phyloP scores from a whole-genome alignment of 352 stramenopile genomes.

The Saprolegnia diclina region DNA sequence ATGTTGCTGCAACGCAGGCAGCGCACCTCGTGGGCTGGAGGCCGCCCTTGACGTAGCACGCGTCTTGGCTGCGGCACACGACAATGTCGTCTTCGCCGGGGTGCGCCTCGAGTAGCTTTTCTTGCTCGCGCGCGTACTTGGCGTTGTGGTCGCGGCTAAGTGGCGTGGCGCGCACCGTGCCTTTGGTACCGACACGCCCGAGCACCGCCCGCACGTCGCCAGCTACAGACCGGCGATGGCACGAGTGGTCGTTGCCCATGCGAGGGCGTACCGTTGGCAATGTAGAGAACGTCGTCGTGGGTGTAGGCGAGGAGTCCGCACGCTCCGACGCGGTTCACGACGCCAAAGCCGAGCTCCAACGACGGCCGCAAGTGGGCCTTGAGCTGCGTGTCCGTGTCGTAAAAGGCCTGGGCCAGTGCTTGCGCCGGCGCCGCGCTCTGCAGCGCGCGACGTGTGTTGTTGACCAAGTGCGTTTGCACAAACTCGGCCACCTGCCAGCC shows the following conservation, averaged over 20 bases:
- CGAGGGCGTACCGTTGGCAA: constrained; percentile 74
- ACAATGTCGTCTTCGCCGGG: constrained; percentile 85
- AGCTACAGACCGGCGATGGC: constrained; percentile 28
- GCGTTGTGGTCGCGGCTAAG: constrained; percentile 91
- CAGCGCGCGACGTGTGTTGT: constrained; percentile 62
- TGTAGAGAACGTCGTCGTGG: constrained; percentile 64
- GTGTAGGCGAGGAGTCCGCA: constrained; percentile 83
- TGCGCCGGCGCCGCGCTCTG: constrained; percentile 28
- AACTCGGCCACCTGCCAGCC: constrained; percentile 93
- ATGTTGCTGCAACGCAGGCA: not conserved
- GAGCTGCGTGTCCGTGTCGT: constrained; percentile 79
- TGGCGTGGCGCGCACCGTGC: constrained; percentile 46
- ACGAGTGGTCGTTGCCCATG: not conserved
- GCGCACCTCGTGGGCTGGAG: constrained; percentile 79
- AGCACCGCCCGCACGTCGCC: constrained; percentile 81
- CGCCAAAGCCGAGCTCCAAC: constrained; percentile 89
- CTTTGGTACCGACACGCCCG: constrained; percentile 38
- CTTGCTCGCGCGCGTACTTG: constrained; percentile 81
- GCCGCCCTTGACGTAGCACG: constrained; percentile 91
- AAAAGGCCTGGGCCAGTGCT: constrained; percentile 60
- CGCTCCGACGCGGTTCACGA: constrained; percentile 79
- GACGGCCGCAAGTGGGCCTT: constrained; percentile 69
- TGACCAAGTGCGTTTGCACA: constrained; percentile 62
- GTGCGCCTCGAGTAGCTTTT: constrained; percentile 77
- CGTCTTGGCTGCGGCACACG: constrained; percentile 79